Conservation (phyloP, 164 flowering plant genomes). For the Vitis amurensis region DNA sequence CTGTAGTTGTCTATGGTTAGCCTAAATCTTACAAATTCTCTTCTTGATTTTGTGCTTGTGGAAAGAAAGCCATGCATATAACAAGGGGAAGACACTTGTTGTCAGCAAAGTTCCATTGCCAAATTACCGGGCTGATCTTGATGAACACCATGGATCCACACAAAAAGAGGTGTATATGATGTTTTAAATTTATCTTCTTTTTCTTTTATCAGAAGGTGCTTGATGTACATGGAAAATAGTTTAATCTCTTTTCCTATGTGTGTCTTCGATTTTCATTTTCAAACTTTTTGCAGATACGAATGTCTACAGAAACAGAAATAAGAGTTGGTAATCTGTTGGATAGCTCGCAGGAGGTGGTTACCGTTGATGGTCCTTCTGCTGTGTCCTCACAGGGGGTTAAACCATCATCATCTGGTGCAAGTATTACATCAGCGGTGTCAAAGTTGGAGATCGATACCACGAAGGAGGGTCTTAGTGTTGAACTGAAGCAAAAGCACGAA, state of each 20-base stretch:
- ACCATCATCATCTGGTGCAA: slow-evolving; percentile 20
- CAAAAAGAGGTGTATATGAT: slow-evolving; percentile 71
- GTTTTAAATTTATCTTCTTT: neutral
- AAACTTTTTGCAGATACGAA: slow-evolving; percentile 55
- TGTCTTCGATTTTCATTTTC: neutral
- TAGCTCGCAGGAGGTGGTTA: slow-evolving; percentile 35
- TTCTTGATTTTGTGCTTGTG: slow-evolving; percentile 35
- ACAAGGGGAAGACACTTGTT: slow-evolving; percentile 86
- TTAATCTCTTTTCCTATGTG: neutral
- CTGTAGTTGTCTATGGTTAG: neutral
- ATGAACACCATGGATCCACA: slow-evolving; percentile 94
- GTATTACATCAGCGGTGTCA: slow-evolving; percentile 20
- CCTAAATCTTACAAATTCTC: slow-evolving; percentile 3
- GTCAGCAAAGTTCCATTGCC: slow-evolving; percentile 92
- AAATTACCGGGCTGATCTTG: slow-evolving; percentile 90
- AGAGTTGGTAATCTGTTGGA: slow-evolving; percentile 70
- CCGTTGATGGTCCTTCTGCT: slow-evolving; percentile 30
- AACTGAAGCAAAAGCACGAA: slow-evolving; percentile 73
- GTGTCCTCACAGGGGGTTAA: slow-evolving; percentile 34
- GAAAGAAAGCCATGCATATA: slow-evolving; percentile 91
- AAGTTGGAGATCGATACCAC: slow-evolving; percentile 27
- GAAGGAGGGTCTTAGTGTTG: slow-evolving; percentile 52
- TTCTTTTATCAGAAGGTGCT: neutral
- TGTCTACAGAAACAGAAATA: slow-evolving; percentile 79
- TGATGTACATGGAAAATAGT: too few species aligned